Base-by-base conservation (phyloP, 108 stramenopile species). In the Discostella pseudostelligera region DNA sequence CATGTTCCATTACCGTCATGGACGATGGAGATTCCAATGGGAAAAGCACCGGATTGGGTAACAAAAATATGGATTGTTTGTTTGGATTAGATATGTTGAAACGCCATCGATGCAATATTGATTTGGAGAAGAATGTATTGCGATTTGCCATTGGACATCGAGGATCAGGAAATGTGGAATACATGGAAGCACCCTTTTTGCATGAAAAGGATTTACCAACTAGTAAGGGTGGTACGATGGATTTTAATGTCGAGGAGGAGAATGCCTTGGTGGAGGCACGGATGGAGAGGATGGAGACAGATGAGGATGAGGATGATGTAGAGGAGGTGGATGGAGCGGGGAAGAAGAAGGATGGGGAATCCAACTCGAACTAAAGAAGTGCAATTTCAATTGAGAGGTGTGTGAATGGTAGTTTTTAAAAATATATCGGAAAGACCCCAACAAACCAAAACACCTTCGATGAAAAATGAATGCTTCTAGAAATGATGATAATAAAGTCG, bases 51-150 rank as follows among this genome's bases (percentile, higher is more conserved):
- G 83, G 81, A 4, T 60, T 69, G 45, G 79, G 79, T 1, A 81
- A 87, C 26, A 86, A 89, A 51, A 94, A 96, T 69, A 95, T 99
- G 82, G 97, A 97, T 51, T 90, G 97, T 54, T 67, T 99, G 22
- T 84, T 98, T 26, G 98, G 98, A 25, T 79, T 99, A 53, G 98
- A 99, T 81, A 97, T 97, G 95, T 78, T 98, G 40, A 94, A 87
- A 67, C 81, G 96, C 14, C 96, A 97, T 81, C 86, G 85, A 13
- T 95, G 95, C 74, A 61, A 42, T 43, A 96, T 99, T 59, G 95
- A 99, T 81, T 80, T 99, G 58, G 67, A 61, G 22, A 62, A 67
- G 47, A 84, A 87, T 64, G 70, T 63, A 0, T 70, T 94, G 36
- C 62, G 70, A 17, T 91, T 92, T 62, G 74, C 75, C 9, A 14